Evolutionary conservation across 257 asterid species (phyloP), one percentile per base, ranked within the genome.

Genomic region (Solanum bulbocastanum): DNA sequence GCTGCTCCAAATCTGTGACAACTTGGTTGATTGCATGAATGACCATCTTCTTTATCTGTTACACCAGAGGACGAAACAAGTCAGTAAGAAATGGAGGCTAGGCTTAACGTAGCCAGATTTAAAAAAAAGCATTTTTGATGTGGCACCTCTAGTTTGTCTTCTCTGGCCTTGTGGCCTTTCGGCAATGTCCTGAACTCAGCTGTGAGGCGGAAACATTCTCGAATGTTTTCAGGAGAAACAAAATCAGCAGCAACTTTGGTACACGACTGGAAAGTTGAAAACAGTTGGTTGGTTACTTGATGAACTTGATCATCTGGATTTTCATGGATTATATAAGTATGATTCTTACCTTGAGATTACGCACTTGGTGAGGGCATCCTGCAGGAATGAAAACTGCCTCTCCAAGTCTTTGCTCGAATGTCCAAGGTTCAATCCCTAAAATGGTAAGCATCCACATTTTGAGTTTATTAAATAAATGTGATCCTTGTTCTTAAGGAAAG

Each of bases 351-450:
- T 95, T 96, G 39, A 96, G 95, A 92, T 97, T 97, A 69, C 98
- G 93, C 90, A 97, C 99, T 94, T 97, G 99, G 87, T 97, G 99
- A 71, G 99, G 99, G 83, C 99, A 97, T 13, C 99, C 99, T 30
- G 99, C 99, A 22, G 99, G 99, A 84, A 97, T 95, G 88, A 96
- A 95, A 75, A 96, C 97, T 5, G 99, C 98, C 89, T 97, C 99
- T 65, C 99, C 99, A 32, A 96, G 93, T 86, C 88, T 91, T 88
- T 97, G 98, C 88, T 94, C 97, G 74, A 97, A 97, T 1, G 99
- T 95, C 99, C 99, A 97, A 58, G 99, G 95, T 90, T 96, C 99
- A 71, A 97, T 66, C 84, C 98, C 99, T 97, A 91, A 62, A 88
- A 83, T 65, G 25, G 35, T 75, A 85, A 35, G 66, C 75, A 32